Base-by-base conservation (phyloP, 2,329 filamentous ascomycete species). In the Phialophora macrospora region DNA sequence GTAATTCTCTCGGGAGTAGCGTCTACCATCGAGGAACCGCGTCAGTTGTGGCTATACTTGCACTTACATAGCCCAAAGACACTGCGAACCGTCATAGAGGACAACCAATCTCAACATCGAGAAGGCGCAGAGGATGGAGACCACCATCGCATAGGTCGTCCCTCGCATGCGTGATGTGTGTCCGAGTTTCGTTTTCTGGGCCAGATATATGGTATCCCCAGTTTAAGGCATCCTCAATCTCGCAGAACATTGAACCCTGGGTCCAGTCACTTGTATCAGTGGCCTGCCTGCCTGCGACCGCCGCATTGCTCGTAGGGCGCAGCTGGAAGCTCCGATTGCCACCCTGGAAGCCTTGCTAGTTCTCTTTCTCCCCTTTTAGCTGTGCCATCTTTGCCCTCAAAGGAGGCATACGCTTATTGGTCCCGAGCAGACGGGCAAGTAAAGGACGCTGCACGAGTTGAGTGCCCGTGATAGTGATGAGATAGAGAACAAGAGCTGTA, bases 401-500 rank as follows among this genome's bases (percentile, higher is more conserved):
- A 12, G 52, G 55, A 26, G 64, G 62, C 34, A 65, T 44, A 1
- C 41, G 46, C 48, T 62, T 67, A 4, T 57, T 46, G 20, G 41
- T 59, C 12, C 67, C 64, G 11, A 67, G 51, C 5, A 62, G n/a
- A 8, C 49, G 46, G 17, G 58, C 62, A 9, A 66, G 48, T 2
- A 69, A 24, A 24, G 67, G 62, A 22, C 67, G 55, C 38, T 65
- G 67, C 14, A 64, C 52, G 28, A 67, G 51, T 49, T 67, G 64
- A 11, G 65, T 66, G 7, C 38, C 60, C 12, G 63, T 65, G 38
- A 58, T 67, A 12, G 59, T 62, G 26, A 67, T 67, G 32, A 69
- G 56, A 46, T 69, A 69, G n/a, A 69, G 41, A 5, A 67, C 60
- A 8, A 69, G 57, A 20, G 65, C 67, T 3, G 67, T 65, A 5